These are phyloP conservation scores for Lunasporangiospora selenospora DNA, from an alignment of 192 early-diverging fungal genomes.

Conservation along the genomic window DNA sequence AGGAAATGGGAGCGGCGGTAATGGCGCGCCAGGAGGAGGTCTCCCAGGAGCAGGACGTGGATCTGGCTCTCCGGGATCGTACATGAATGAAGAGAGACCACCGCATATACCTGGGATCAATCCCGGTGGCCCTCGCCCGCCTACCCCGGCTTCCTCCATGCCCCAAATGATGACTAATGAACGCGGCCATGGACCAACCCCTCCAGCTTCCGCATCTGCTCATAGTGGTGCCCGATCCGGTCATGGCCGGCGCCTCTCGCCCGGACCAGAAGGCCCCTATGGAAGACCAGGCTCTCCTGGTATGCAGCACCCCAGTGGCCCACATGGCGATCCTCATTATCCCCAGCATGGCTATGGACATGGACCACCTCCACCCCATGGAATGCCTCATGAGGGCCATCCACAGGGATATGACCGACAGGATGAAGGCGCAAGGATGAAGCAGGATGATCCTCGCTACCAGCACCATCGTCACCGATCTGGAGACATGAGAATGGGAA, in stretches of 20 bases:
- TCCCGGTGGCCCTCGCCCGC: conserved; percentile 18
- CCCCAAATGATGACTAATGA: conserved; percentile 44
- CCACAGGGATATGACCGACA: conserved; percentile 27
- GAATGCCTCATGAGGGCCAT: conserved; percentile 20
- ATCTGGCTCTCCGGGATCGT: conserved; percentile 10
- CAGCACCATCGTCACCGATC: conserved; percentile 44
- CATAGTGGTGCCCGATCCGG: conserved; percentile 8
- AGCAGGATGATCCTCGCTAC: conserved; percentile 21
- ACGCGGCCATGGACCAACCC: conserved; percentile 17
- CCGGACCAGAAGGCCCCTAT: conserved; percentile 24
- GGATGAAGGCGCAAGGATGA: conserved; percentile 17
- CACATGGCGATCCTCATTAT: conserved; percentile 13
- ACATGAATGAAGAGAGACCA: conserved; percentile 28
- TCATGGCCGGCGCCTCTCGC: conserved; percentile 13
- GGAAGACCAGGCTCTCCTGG: conserved; percentile 21
- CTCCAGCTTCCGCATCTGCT: conserved; percentile 3
- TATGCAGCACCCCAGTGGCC: conserved; percentile 21
- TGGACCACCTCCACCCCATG: conserved; percentile 20
- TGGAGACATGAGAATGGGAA: conserved; percentile 13
- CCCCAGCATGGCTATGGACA: conserved; percentile 30
- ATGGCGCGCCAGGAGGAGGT: too few species aligned
- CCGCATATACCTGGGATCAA: conserved; percentile 45
- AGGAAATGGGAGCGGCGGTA: conserved; percentile 1
- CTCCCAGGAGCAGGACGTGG: conserved; percentile 5
- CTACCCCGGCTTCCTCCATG: conserved; percentile 32